Percentiles rank a stretch among this genome's conserved stretches.
Evolutionary conservation across 129 eudicot species (phyloP).

Genomic region (Oenanthe sinensis): DNA sequence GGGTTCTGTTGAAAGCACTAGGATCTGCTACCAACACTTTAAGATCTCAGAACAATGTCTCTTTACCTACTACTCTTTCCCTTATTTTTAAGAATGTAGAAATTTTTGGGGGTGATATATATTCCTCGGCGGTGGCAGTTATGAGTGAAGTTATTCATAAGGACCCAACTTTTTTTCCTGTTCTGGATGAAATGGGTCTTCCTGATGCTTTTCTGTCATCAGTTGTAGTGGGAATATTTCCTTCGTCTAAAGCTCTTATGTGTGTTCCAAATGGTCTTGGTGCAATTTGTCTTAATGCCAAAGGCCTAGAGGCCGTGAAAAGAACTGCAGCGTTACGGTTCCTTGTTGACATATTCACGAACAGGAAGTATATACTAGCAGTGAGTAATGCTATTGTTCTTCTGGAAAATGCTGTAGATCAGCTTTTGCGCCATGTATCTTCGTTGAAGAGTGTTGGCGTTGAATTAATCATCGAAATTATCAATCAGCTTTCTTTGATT

Average conservation of each 20-base stretch:
- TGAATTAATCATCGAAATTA: constrained; percentile 71
- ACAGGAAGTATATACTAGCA: constrained; percentile 61
- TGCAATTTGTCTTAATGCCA: constrained; percentile 86
- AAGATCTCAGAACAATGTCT: constrained; percentile 59
- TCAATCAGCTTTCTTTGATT: constrained; percentile 42
- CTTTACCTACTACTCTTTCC: constrained; percentile 60
- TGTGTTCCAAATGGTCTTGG: constrained; percentile 93
- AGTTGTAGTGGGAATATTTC: constrained; percentile 58
- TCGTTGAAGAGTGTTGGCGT: constrained; percentile 73
- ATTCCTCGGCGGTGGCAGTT: constrained; percentile 80
- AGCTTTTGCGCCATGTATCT: constrained; percentile 89
- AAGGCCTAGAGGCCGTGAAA: constrained; percentile 82
- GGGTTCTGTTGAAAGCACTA: constrained; percentile 82
- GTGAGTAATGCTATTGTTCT: constrained; percentile 86
- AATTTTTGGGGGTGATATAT: constrained; percentile 84
- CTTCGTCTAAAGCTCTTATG: constrained; percentile 80
- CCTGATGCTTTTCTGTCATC: constrained; percentile 76
- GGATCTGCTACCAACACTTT: constrained; percentile 84
- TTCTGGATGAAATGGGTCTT: constrained; percentile 81
- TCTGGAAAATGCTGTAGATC: constrained; percentile 88
- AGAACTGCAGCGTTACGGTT: constrained; percentile 65
- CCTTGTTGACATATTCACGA: constrained; percentile 67
- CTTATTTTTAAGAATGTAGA: constrained; percentile 59
- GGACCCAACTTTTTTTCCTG: constrained; percentile 84
- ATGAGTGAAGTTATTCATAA: constrained; percentile 97